A percentile compares a stretch with the other conserved stretches of the same genome.
phyloP scores from a whole-genome alignment of 2,329 filamentous ascomycete species.

The Phyllachora maydis region DNA sequence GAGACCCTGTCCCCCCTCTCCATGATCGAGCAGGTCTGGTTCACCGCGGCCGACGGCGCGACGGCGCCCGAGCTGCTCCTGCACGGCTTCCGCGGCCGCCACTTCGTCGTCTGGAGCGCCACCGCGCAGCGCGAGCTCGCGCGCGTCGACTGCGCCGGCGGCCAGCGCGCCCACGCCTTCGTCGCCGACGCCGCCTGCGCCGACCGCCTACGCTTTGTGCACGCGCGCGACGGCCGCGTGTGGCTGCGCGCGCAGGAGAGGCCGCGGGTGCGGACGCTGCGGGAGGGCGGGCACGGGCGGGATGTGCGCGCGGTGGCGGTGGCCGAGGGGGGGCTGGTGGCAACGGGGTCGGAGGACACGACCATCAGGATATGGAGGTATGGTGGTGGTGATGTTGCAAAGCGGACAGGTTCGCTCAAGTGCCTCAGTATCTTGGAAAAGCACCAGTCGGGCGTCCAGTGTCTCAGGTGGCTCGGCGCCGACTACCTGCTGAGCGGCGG shows the following conservation, averaged over 20 bases:
- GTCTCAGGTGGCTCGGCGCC: slow-evolving; percentile 54
- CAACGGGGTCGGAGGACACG: slow-evolving; percentile 54
- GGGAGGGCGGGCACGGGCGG: slow-evolving; percentile 59
- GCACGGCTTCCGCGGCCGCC: slow-evolving; percentile 62
- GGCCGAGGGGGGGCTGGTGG: slow-evolving; percentile 17
- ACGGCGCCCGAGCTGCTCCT: slow-evolving; percentile 47
- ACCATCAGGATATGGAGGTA: slow-evolving; percentile 53
- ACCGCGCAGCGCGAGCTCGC: slow-evolving; percentile 47
- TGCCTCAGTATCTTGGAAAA: slow-evolving; percentile 49
- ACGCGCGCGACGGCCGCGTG: slow-evolving; percentile 33
- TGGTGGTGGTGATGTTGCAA: slow-evolving; percentile 4
- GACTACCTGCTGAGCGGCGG: slow-evolving; percentile 66
- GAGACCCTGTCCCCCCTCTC: slow-evolving; percentile 50
- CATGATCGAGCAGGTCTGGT: slow-evolving; percentile 53
- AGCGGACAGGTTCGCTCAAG: slow-evolving; percentile 10
- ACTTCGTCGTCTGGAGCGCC: slow-evolving; percentile 70
- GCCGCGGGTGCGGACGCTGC: slow-evolving; percentile 25
- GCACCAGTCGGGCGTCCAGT: slow-evolving; percentile 71
- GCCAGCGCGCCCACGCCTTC: slow-evolving; percentile 56
- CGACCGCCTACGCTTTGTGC: slow-evolving; percentile 32
- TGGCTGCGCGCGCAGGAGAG: slow-evolving; percentile 5
- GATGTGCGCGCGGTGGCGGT: slow-evolving; percentile 45
- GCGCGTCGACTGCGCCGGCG: slow-evolving; percentile 63
- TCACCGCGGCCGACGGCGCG: slow-evolving; percentile 15
- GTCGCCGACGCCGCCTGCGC: slow-evolving; percentile 3